Conservation (phyloP, 2,329 filamentous ascomycete genomes). For the Stemphylium lycopersici region DNA sequence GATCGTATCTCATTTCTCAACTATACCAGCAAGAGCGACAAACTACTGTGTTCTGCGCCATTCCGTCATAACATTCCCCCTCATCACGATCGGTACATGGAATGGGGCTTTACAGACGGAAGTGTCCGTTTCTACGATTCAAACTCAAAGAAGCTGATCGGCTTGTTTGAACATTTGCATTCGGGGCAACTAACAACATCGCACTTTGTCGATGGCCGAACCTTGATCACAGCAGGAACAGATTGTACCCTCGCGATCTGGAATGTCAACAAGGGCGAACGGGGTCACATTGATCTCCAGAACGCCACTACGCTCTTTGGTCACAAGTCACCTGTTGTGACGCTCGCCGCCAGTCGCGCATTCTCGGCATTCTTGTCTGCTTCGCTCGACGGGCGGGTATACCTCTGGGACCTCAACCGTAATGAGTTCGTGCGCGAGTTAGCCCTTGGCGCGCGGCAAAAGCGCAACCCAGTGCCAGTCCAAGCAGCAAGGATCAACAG, state of each 20-base stretch:
- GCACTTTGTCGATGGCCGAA: constrained; percentile 86
- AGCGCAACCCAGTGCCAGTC: constrained; percentile 35
- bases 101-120: constrained; percentile 95
- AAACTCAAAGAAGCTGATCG: constrained; percentile 81
- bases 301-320: constrained; percentile 85
- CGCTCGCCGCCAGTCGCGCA: constrained; percentile 82
- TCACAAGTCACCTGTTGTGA: constrained; percentile 81
- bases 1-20: constrained; percentile 81
- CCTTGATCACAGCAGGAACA: constrained; percentile 86
- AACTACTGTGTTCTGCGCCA: constrained; percentile 80
- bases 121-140: constrained; percentile 89
- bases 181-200: constrained; percentile 86
- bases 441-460: constrained; percentile 49
- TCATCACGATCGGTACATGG: constrained; percentile 84
- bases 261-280: constrained; percentile 70
- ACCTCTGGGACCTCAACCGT: constrained; percentile 94
- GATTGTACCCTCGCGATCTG: constrained; percentile 92
- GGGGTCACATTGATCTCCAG: constrained; percentile 71
- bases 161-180: constrained; percentile 92
- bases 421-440: constrained; percentile 83
- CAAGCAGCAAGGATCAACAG: constrained; percentile 89
- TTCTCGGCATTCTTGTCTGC: constrained; percentile 89
- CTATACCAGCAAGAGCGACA: constrained; percentile 79
- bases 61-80: constrained; percentile 89
- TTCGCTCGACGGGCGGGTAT: constrained; percentile 78